Evolutionary conservation across 768 basidiomycete species (phyloP), one percentile per base, ranked within the genome.

Genomic region (Mycena latifolia): DNA sequence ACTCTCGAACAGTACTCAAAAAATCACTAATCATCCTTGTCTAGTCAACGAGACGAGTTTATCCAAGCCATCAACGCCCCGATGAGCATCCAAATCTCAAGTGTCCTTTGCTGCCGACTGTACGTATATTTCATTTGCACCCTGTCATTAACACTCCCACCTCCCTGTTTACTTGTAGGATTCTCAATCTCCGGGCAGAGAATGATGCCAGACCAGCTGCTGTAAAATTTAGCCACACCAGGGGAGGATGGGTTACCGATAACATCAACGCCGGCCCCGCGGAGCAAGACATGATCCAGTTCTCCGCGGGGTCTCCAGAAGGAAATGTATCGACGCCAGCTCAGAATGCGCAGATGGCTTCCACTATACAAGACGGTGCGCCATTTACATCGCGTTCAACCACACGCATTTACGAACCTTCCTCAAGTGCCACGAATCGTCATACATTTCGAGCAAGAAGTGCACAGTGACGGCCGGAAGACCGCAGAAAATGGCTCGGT

Each of bases 21-120:
- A 35, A 35, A 14, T 35, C 33, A 7, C 33, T 31, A 33, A 37
- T 48, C 17, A 17, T 39, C 18, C 35, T 39, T 17, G 18, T 14
- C n/a, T 29, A 69, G 68, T 15, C 69, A 69, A 66, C 12, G 18
- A 18, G 41, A 69, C 46, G 31, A 50, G n/a, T 37, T 69, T 0
- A 69, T 69, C 7, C 65, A 69, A 53, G 60, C 69, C 14, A 63
- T 69, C 14, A 69, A 69, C 53, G 69, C 69, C 7, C 65, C 69
- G 1, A 66, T 66, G 64, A 69, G 69, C 48, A 69, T 69, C 31
- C 69, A 69, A 52, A 58, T 69, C 20, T 69, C 69, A 1, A 69
- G 64, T 24, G 69, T 69, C 5, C 57, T 69, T 3, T 69, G 69
- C 33, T 69, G 45, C 12, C 24, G 45, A 15, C 24, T 46, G 45